These are phyloP conservation scores for Sistotremastrum niveocremeum DNA, from an alignment of 768 basidiomycete species.

Conservation along the genomic window DNA sequence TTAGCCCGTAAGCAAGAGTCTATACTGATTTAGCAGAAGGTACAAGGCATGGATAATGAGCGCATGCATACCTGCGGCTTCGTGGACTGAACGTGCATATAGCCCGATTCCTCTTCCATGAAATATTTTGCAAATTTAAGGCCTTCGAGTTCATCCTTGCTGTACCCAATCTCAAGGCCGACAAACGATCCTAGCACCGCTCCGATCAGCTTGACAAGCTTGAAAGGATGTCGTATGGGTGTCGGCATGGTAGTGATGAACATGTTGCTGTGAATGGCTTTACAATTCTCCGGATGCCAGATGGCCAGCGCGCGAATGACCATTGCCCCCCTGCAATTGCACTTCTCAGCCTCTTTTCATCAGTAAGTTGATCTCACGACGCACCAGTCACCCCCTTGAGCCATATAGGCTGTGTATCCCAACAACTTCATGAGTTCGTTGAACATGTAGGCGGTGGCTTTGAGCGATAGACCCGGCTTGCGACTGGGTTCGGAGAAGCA, in stretches of 20 bases:
- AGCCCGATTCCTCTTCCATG: not conserved
- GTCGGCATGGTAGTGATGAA: not conserved
- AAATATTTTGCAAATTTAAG: not conserved
- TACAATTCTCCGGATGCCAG: not conserved
- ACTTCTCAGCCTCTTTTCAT: not conserved
- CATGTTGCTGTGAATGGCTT: constrained; percentile 1
- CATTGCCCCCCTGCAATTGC: not conserved
- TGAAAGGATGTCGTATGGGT: constrained; percentile 14
- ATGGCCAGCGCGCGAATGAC: not conserved
- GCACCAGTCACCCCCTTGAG: constrained; percentile 20
- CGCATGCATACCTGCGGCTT: constrained; percentile 1
- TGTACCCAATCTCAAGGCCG: not conserved
- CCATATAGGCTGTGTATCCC: constrained; percentile 18
- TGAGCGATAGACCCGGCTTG: constrained; percentile 16
- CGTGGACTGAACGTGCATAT: not conserved
- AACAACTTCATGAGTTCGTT: constrained; percentile 21
- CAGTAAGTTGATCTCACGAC: not conserved
- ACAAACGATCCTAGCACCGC: not conserved
- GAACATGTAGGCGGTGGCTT: constrained; percentile 16
- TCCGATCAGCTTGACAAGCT: constrained; percentile 12
- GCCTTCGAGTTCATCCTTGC: not conserved
- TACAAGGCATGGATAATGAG: no score
- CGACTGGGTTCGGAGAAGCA: constrained; percentile 20
- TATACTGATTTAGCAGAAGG: no score
- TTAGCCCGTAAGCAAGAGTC: no score